These are phyloP conservation scores for Coemansia aciculifera DNA, from an alignment of 192 early-diverging fungal genomes.

Conservation along the genomic window DNA sequence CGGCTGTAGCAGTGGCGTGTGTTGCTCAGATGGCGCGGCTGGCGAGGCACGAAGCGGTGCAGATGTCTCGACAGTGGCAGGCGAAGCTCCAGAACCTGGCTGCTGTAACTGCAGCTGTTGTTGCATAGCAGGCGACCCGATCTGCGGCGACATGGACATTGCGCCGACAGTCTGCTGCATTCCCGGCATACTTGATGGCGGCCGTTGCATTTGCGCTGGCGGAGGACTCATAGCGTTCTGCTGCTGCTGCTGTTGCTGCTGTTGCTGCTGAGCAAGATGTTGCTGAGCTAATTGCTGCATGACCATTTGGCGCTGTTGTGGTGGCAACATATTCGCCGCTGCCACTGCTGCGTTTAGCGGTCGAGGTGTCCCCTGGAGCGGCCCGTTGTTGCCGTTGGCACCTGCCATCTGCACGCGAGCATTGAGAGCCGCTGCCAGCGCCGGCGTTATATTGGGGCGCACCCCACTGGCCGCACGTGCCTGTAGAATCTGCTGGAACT, in stretches of 20 bases:
- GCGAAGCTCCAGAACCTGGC: conserved; percentile 18
- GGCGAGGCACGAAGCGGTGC: conserved; percentile 21
- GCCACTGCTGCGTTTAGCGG: conserved; percentile 27
- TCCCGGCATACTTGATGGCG: conserved; percentile 1
- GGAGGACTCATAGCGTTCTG: conserved; percentile 16
- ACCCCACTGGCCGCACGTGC: conserved; percentile 43
- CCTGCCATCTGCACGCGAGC: conserved; percentile 40
- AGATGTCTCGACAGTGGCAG: conserved; percentile 6
- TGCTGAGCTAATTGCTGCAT: conserved; percentile 44
- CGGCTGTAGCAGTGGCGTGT: conserved; percentile 23
- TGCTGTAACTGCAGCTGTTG: conserved; percentile 43
- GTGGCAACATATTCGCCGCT: conserved; percentile 31
- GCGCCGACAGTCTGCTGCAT: conserved; percentile 14
- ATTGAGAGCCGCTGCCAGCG: conserved; percentile 39
- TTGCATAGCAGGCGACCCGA: conserved; percentile 7
- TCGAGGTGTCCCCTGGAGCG: conserved; percentile 12
- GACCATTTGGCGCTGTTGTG: conserved; percentile 46
- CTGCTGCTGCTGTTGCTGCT: conserved; percentile 22
- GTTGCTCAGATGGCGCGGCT: conserved; percentile 9
- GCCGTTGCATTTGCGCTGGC: conserved; percentile 19
- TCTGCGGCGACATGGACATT: conserved; percentile 26
- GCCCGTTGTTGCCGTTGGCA: conserved; percentile 14
- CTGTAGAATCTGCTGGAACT: conserved; percentile 46
- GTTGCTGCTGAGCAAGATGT: conserved; percentile 17
- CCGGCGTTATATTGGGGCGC: conserved; percentile 39